Evolutionary conservation across 208 protist genomes (phyloP).

Genomic region (Leishmania martiniquensis): DNA sequence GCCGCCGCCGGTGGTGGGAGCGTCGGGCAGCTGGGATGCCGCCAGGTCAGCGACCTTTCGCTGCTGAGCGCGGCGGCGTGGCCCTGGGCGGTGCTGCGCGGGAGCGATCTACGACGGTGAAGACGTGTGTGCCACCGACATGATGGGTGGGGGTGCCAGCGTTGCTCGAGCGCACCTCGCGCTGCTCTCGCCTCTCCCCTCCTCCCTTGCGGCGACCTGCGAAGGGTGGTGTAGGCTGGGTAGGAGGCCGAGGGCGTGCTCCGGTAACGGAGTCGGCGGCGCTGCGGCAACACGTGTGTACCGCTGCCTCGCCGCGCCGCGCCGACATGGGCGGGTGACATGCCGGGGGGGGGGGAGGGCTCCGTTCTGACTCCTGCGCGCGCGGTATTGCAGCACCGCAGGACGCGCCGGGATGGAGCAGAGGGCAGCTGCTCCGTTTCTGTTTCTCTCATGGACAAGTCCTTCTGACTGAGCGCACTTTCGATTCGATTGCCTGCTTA

Average conservation of each 20-base stretch:
- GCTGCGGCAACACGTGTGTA: background rate
- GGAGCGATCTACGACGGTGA: background rate
- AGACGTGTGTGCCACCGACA: background rate
- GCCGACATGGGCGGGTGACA: too few species aligned
- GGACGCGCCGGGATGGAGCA: too few species aligned
- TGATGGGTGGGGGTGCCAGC: background rate
- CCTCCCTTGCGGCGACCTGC: background rate
- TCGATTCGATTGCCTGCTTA: too few species aligned
- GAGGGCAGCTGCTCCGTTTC: too few species aligned
- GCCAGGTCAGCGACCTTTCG: background rate
- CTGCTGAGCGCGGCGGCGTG: background rate
- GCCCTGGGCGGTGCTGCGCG: background rate
- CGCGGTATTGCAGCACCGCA: too few species aligned
- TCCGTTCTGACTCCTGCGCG: background rate
- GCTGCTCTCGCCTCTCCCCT: background rate
- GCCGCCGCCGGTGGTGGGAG: too few species aligned
- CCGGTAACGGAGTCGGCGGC: background rate
- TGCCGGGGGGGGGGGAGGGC: background rate
- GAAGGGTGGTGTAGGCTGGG: background rate
- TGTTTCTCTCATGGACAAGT: too few species aligned
- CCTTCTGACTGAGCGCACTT: too few species aligned
- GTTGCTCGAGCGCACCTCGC: background rate
- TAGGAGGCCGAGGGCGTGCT: background rate
- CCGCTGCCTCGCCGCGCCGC: too few species aligned
- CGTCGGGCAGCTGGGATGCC: too few species aligned